A percentile compares a stretch with the other conserved stretches of the same genome.
phyloP scores from a whole-genome alignment of 345 rosid species.

The Punica granatum region DNA sequence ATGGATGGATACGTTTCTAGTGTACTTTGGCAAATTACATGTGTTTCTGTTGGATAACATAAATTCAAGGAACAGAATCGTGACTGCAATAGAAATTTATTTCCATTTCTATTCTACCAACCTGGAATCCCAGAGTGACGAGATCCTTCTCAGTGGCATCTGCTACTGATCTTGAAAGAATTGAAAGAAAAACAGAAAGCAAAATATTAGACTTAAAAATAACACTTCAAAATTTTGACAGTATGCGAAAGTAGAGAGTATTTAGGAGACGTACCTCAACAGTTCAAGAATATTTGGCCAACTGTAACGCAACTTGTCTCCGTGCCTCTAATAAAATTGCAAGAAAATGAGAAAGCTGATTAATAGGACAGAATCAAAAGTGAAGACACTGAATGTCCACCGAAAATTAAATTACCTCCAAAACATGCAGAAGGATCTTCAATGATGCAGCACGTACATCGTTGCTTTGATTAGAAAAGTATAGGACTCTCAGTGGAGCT shows the following conservation, averaged over 20 bases:
- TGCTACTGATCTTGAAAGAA: slow-evolving; percentile 70
- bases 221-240: background rate
- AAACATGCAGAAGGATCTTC: slow-evolving; percentile 91
- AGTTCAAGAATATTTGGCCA: slow-evolving; percentile 88
- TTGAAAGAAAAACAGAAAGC: slow-evolving; percentile 1
- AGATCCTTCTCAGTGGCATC: slow-evolving; percentile 93
- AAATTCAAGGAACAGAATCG: background rate
- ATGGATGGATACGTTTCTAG: background rate
- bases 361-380: slow-evolving; percentile 7
- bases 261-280: slow-evolving; percentile 53
- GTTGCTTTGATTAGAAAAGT: slow-evolving; percentile 65
- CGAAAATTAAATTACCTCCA: slow-evolving; percentile 56
- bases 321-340: slow-evolving; percentile 59
- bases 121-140: slow-evolving; percentile 92
- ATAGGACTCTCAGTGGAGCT: slow-evolving; percentile 77
- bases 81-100: background rate
- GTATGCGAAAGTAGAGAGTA: background rate
- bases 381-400: background rate
- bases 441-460: slow-evolving; percentile 83
- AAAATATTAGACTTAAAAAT: slow-evolving; percentile 4
- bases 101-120: slow-evolving; percentile 13
- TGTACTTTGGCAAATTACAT: background rate
- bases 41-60: background rate
- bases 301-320: slow-evolving; percentile 76
- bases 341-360: slow-evolving; percentile 10